Evolutionary conservation across 2,329 filamentous ascomycete species (phyloP).

Genomic region (Fusarium anthophilum): DNA sequence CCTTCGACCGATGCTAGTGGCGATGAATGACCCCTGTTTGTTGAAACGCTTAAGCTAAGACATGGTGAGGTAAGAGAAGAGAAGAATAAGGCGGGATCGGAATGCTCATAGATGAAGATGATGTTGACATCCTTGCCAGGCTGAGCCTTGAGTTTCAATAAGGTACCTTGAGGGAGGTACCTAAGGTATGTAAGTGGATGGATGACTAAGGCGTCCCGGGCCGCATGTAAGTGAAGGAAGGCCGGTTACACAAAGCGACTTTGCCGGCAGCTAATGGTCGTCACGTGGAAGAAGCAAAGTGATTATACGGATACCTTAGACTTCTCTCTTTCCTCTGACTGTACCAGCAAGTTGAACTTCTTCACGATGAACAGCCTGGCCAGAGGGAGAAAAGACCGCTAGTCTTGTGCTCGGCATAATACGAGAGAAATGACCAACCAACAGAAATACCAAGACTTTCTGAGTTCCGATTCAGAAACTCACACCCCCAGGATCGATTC

Average conservation of each 20-base stretch:
- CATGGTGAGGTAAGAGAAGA: slow-evolving; percentile 1
- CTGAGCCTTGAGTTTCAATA: not conserved
- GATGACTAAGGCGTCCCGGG: not conserved
- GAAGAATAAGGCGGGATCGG: slow-evolving; percentile 3
- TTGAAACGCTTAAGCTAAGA: slow-evolving; percentile 9
- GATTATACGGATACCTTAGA: not conserved
- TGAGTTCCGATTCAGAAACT: slow-evolving; percentile 8
- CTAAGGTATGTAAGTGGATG: not conserved
- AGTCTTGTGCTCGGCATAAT: not conserved
- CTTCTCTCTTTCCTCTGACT: not conserved
- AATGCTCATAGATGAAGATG: slow-evolving; percentile 15
- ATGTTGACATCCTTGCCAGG: not conserved
- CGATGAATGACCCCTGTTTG: not conserved
- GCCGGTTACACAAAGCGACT: not conserved
- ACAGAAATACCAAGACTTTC: slow-evolving; percentile 10
- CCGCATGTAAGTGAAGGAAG: slow-evolving; percentile 20
- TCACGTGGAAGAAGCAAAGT: slow-evolving; percentile 14
- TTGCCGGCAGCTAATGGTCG: not conserved
- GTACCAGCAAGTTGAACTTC: not conserved
- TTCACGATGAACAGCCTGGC: not conserved
- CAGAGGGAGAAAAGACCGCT: not conserved
- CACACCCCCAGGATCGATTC: slow-evolving; percentile 9
- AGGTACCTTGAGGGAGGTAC: not conserved
- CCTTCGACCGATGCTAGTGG: not conserved
- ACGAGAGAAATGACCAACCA: not conserved